phyloP scores from a whole-genome alignment of 805 yeast species.

The Ogataea degrootiae region DNA sequence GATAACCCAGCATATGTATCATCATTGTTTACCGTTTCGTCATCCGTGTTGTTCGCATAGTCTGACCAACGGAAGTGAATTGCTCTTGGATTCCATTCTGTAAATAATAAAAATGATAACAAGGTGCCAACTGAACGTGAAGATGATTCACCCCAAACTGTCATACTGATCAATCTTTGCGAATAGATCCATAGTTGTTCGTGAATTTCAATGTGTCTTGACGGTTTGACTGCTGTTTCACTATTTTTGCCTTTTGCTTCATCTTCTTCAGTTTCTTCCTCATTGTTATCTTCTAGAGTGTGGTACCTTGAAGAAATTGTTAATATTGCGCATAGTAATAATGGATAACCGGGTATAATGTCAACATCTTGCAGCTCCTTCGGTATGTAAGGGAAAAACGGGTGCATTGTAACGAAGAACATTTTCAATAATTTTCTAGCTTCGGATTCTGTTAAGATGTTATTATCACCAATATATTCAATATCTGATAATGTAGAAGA shows the following conservation, averaged over 20 bases:
- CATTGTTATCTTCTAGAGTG: conserved; percentile 40
- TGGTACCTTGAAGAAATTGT: conserved; percentile 81
- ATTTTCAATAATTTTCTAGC: conserved; percentile 52
- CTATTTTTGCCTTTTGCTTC: conserved; percentile 14
- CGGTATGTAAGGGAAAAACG: conserved; percentile 86
- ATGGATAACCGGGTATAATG: conserved; percentile 71
- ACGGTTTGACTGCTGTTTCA: neutral
- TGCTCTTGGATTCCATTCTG: conserved; percentile 96
- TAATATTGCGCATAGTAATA: conserved; percentile 72
- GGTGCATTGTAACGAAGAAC: conserved; percentile 78
- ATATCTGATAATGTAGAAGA: conserved; percentile 48
- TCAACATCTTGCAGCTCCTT: conserved; percentile 61
- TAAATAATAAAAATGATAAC: conserved; percentile 73
- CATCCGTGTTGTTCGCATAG: conserved; percentile 64
- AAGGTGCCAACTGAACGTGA: conserved; percentile 85
- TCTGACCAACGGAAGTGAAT: conserved; percentile 87
- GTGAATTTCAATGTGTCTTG: conserved; percentile 56
- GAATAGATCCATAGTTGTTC: conserved; percentile 81
- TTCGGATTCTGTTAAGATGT: conserved; percentile 55
- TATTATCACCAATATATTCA: conserved; percentile 55
- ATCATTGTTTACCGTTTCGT: conserved; percentile 29
- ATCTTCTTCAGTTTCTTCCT: conserved; percentile 21
- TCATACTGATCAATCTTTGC: conserved; percentile 73
- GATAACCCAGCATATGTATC: conserved; percentile 68
- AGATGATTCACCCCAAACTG: conserved; percentile 93